Percentiles rank a stretch among this genome's conserved stretches.
Evolutionary conservation across 768 basidiomycete species (phyloP).

Genomic region (Lyophyllum shimeji): DNA sequence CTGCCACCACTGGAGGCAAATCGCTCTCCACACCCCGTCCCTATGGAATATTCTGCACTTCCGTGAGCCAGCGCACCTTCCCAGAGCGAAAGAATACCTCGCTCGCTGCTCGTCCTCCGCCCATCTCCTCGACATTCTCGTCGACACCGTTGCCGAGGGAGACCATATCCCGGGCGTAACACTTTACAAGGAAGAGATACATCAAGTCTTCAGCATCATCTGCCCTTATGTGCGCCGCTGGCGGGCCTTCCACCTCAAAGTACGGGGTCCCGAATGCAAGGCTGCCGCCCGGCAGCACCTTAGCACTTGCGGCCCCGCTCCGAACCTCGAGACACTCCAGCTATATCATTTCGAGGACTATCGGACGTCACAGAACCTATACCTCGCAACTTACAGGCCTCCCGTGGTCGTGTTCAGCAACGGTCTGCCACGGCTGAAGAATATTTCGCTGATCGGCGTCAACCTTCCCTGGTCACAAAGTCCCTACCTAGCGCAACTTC

Average conservation of each 20-base stretch:
- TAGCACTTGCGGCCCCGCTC: slow-evolving; percentile 50
- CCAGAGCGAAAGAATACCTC: slow-evolving; percentile 47
- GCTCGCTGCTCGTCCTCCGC: slow-evolving; percentile 25
- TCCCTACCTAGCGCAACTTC: slow-evolving; percentile 48
- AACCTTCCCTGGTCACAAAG: slow-evolving; percentile 58
- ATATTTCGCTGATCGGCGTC: slow-evolving; percentile 64
- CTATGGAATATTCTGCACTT: slow-evolving; percentile 62
- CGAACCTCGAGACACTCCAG: slow-evolving; percentile 57
- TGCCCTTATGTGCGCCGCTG: slow-evolving; percentile 49
- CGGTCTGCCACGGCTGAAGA: slow-evolving; percentile 46
- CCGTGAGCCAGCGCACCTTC: slow-evolving; percentile 47
- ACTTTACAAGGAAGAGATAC: slow-evolving; percentile 51
- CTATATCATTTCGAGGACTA: slow-evolving; percentile 68
- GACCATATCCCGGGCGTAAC: slow-evolving; percentile 51
- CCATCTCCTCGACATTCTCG: slow-evolving; percentile 49
- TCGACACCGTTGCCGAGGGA: slow-evolving; percentile 51
- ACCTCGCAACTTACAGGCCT: slow-evolving; percentile 53
- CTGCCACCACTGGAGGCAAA: slow-evolving; percentile 53
- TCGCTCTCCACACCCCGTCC: slow-evolving; percentile 48
- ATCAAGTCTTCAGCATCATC: slow-evolving; percentile 42
- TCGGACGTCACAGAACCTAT: slow-evolving; percentile 47
- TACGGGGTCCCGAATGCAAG: slow-evolving; percentile 62
- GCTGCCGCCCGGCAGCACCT: slow-evolving; percentile 49
- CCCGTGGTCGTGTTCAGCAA: slow-evolving; percentile 61
- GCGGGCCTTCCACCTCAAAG: slow-evolving; percentile 60